Evolutionary conservation across 176 grass and related monocot genomes (phyloP), one percentile per base, ranked within the genome.

Genomic region (Musa troglodytarum): DNA sequence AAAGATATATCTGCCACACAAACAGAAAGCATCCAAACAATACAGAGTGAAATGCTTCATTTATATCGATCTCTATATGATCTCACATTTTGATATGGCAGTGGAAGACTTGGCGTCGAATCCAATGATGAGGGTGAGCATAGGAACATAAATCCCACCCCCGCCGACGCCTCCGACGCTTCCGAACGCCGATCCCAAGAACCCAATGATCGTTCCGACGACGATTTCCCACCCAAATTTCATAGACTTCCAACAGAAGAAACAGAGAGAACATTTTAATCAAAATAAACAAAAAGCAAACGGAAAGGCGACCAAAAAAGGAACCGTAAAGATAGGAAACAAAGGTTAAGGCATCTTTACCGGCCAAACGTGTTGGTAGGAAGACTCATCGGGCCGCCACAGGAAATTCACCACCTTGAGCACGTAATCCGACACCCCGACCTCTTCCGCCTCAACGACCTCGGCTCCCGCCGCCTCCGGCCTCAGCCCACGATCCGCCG

Each of bases 321-420:
- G 21, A 21, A 10, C 0, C 11, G 50, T 28, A 8, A 23, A 59
- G 16, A 10, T 0, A 15, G 16, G 62, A 20, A 8, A 76, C 28
- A 17, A 17, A 8, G 12, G 1, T 51, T 20, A 50, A 70, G 17
- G 9, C 17, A 49, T 49, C 17, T 23, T 73, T 71, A 80, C 78
- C 69, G 78, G 78, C 78, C 78, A 80, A 25, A 73, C 68, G 55
- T 80, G 69, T 11, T 80, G 68, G 69, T 80, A 73, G 20, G 69
- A 72, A 15, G 78, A 80, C 9, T 73, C 69, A 29, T 73, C 15
- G n/a, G 69, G 34, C 23, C 51, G 69, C 78, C 79, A 90, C 83
- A 91, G 61, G 53, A 93, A 80, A 76, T 81, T 83, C 52, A 54
- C 80, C 5, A 97, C 34, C 76, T 82, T 90, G 50, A 55, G 69